Evolutionary conservation across 805 yeast species (phyloP), one percentile per base, ranked within the genome.

Genomic region (Lachancea sp.): DNA sequence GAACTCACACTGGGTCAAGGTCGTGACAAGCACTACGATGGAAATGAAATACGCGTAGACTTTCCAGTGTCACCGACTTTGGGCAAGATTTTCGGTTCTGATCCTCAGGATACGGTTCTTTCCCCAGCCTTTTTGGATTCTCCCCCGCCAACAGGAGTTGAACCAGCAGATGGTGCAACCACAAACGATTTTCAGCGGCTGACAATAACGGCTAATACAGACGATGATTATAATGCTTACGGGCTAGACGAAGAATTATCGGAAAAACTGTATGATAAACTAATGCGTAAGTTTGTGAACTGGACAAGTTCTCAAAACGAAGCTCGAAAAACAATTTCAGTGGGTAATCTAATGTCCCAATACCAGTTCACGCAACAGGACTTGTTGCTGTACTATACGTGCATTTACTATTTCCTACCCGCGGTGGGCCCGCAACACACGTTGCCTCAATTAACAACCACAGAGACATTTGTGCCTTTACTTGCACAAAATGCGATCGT

Each of bases 381-480:
- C 18, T 33, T 52, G 7, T 36, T 52, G 18, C 36, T 52, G 19
- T 52, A 52, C 38, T 52, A 50, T 30, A 49, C 56, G 1, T 50
- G 53, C 37, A 47, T 52, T 27, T 42, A 50, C 16, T 52, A 52
- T 31, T 52, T 52, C 19, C 42, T 52, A 13, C 56, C 56, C 3
- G 52, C 53, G 25, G 47, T 52, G 8, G 56, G 56, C 4, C 56
- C 56, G 2, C 56, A 52, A 33, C 51, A 41, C 12, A 52, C 56
- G 12, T 29, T 52, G 5, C 56, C 56, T 3, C 53, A 50, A 34
- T 35, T 52, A 11, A 45, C 56, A 3, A 52, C 56, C 12, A 50
- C 50, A 16, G 51, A 50, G 27, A 52, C 54, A 3, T 52, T 52
- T 27, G 39, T 48, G 18, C 54, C 56, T 1, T 45, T 50, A 16